Evolutionary conservation across 108 stramenopile species (phyloP).

Genomic region (Parietichytrium sp.): DNA sequence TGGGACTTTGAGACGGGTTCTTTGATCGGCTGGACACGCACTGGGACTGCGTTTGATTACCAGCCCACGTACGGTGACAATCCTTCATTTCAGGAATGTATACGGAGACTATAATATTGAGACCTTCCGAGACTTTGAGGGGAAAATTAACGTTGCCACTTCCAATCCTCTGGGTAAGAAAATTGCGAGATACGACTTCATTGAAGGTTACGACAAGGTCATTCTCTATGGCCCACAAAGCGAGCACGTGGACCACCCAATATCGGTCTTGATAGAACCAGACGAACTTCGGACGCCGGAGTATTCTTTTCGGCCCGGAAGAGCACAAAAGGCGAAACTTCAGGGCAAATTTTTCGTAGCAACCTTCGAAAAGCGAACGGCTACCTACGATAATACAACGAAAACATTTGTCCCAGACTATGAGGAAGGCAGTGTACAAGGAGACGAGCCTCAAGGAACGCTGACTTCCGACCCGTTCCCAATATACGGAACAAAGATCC

Average conservation of each 20-base stretch:
- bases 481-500: constrained; percentile 54
- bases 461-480: constrained; percentile 69
- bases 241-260: constrained; percentile 22
- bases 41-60: constrained; percentile 67
- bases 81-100: constrained; percentile 54
- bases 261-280: neutral
- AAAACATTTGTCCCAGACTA: constrained; percentile 46
- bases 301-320: neutral
- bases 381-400: constrained; percentile 40
- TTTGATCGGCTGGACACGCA: constrained; percentile 68
- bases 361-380: constrained; percentile 70
- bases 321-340: constrained; percentile 41
- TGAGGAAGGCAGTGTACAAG: constrained; percentile 57
- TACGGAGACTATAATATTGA: constrained; percentile 48
- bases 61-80: constrained; percentile 80
- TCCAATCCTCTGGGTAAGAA: neutral
- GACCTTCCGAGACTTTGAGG: constrained; percentile 9
- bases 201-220: neutral
- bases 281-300: neutral
- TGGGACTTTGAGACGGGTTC: constrained; percentile 84
- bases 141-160: neutral
- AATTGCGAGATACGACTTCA: constrained; percentile 4
- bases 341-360: constrained; percentile 72
- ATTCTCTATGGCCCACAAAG: constrained; percentile 12
- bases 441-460: constrained; percentile 70